Evolutionary conservation across 2,329 filamentous ascomycete genomes (phyloP).

Genomic region (Clonostachys solani): DNA sequence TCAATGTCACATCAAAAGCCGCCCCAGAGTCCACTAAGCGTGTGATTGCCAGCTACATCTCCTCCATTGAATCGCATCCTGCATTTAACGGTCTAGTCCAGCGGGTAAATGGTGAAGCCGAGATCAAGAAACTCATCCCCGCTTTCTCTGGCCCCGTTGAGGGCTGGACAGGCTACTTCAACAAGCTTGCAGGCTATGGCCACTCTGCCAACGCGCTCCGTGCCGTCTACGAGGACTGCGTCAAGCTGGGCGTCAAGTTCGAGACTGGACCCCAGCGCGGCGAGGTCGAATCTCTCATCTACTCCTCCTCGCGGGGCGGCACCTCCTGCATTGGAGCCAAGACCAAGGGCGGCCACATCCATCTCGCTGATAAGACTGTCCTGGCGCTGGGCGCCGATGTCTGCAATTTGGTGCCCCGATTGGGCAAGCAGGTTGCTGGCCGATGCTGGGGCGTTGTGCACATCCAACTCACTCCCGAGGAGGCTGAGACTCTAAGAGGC

Average conservation of each 20-base stretch:
- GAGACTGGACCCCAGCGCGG: slow-evolving; percentile 12
- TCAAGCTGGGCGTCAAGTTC: slow-evolving; percentile 31
- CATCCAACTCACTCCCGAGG: slow-evolving; percentile 49
- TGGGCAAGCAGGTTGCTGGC: slow-evolving; percentile 46
- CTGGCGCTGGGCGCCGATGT: slow-evolving; percentile 47
- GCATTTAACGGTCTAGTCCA: slow-evolving; percentile 19
- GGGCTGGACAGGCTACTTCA: slow-evolving; percentile 56
- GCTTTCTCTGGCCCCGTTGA: slow-evolving; percentile 42
- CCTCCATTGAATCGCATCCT: slow-evolving; percentile 30
- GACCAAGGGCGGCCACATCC: slow-evolving; percentile 13
- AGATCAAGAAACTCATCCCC: slow-evolving; percentile 21
- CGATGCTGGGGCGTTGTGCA: slow-evolving; percentile 58
- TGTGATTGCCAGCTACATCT: too few relatives aligned
- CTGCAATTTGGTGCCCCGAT: slow-evolving; percentile 39
- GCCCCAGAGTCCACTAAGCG: slow-evolving; percentile 22
- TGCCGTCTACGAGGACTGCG: slow-evolving; percentile 36
- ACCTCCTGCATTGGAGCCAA: slow-evolving; percentile 13
- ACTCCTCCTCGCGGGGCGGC: slow-evolving; percentile 2
- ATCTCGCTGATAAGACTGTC: slow-evolving; percentile 34
- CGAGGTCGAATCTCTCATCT: slow-evolving; percentile 7
- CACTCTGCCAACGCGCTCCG: slow-evolving; percentile 48
- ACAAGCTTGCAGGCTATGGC: slow-evolving; percentile 51
- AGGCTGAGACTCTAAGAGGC: slow-evolving; percentile 46
- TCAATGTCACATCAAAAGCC: slow-evolving; percentile 43
- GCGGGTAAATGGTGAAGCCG: slow-evolving; percentile 31